Evolutionary conservation across 495 filamentous ascomycete species (phyloP), one percentile per base, ranked within the genome.

Genomic region (Melanomma pulvis-pyrius): DNA sequence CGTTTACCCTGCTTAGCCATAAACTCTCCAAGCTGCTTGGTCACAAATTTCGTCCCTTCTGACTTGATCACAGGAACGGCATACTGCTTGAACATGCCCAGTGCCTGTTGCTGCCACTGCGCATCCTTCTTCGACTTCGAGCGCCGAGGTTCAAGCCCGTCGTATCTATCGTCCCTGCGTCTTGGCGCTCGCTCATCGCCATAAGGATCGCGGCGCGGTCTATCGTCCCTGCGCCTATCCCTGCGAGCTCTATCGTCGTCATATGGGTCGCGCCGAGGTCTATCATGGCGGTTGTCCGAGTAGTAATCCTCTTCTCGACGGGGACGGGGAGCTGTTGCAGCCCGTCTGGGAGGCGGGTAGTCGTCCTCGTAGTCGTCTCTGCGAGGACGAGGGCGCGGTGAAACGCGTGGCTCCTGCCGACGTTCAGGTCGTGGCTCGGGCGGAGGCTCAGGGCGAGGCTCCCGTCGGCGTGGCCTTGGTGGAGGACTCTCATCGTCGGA

Each of bases 31-130:
- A 64, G 17, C 41, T 64, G 61, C 51, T 57, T 64, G 2, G 32
- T 24, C 8, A 64, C 28, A 34, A 57, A 64, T 39, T 64, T 64
- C 3, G 32, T 41, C 21, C 61, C 61, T 19, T 64, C 61, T 0
- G 11, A 22, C 61, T 64, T 64, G 61, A 64, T 64, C 1, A 58
- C 61, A 0, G 61, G 61, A 1, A 64, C 51, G 9, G 61, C 61
- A 49, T 64, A 64, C 19, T 57, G 22, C 1, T 15, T 51, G 51
- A 64, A 64, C 36, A 64, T 47, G 25, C 56, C 44, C 51, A 57
- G 47, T n/a, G 61, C 61, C 32, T 64, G 22, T 21, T 50, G 21
- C 53, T 64, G 51, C 61, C 61, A 64, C 21, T 34, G 28, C 11
- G 47, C 34, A 17, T 58, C 28, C 34, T 30, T 49, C 30, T 48